Evolutionary conservation across 2,329 filamentous ascomycete species (phyloP), one percentile per base, ranked within the genome.

Genomic region (Cladorrhinum sp.): DNA sequence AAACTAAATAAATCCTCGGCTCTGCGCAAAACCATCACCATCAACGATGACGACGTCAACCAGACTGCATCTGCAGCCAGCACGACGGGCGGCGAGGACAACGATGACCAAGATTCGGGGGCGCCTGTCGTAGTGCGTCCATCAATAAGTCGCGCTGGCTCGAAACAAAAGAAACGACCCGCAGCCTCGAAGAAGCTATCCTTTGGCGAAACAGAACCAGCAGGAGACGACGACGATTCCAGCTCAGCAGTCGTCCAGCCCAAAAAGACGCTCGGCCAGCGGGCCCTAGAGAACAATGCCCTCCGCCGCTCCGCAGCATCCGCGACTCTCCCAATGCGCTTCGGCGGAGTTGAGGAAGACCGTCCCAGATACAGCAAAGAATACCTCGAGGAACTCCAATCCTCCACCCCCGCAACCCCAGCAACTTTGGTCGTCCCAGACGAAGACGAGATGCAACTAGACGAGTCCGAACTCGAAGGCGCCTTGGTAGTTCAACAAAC

Each of bases 341-440:
- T 83, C 0, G 77, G 80, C 5, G 62, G 52, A 8, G 76, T 75
- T 10, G 86, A 90, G 14, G 86, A 89, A 16, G 87, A 88, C 56
- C 80, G 89, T 39, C 92, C 92, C 0, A 89, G 79, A 61, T 98
- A 99, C 73, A 96, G 84, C 77, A 90, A 90, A 70, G 91, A 96
- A 68, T 91, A 94, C 66, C 80, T 99, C 20, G 87, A 90, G 33
- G 91, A 96, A 72, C 81, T 99, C 14, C 91, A 92, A 64, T 89
- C 87, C 62, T 92, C 91, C 12, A 97, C 93, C 0, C 92, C 92
- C 0, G 91, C 87, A 23, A 93, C 90, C 0, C 93, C 92, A 0
- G 88, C 85, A 64, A 83, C 90, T 61, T 64, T 79, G 7, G 72
- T 76, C 24, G 75, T 78, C 7, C 75, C 78, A 30, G 74, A 73